These are phyloP conservation scores for Bretschneidera sinensis DNA, from an alignment of 345 rosid genomes.

Conservation along the genomic window DNA sequence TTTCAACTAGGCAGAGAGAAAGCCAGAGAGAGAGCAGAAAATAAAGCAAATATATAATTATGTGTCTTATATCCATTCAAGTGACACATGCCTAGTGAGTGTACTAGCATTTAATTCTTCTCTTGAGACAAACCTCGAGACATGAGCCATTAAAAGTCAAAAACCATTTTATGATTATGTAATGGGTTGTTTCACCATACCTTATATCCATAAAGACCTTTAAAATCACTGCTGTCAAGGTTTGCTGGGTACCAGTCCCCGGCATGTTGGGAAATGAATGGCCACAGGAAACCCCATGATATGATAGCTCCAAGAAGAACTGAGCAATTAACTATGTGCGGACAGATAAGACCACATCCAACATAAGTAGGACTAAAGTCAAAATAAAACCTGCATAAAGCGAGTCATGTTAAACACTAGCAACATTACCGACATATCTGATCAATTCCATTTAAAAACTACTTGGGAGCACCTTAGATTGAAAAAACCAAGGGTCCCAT, in stretches of 20 bases:
- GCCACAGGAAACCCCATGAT: constrained; percentile 95
- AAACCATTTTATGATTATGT: background rate
- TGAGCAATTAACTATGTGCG: constrained; percentile 88
- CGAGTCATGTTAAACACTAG: constrained; percentile 9
- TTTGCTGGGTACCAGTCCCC: constrained; percentile 91
- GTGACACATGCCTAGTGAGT: too few species aligned
- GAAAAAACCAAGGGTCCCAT: too few species aligned
- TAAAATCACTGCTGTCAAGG: constrained; percentile 73
- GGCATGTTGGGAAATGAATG: constrained; percentile 62
- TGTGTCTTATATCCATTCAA: too few species aligned
- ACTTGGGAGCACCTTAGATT: too few species aligned
- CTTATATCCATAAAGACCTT: constrained; percentile 94
- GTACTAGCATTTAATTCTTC: too few species aligned
- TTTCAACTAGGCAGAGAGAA: too few species aligned
- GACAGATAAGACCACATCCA: constrained; percentile 97
- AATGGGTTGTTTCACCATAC: constrained; percentile 20
- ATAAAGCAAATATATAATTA: too few species aligned
- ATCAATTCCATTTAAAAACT: too few species aligned
- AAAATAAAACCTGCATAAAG: constrained; percentile 67
- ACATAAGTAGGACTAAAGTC: constrained; percentile 93
- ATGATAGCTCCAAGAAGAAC: constrained; percentile 85
- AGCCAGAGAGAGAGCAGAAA: too few species aligned
- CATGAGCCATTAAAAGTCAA: too few species aligned
- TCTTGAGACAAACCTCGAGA: too few species aligned
- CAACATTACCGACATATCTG: too few species aligned